Base-by-base conservation (phyloP, 352 stramenopile genomes). In the Pythium vanterpoolii region DNA sequence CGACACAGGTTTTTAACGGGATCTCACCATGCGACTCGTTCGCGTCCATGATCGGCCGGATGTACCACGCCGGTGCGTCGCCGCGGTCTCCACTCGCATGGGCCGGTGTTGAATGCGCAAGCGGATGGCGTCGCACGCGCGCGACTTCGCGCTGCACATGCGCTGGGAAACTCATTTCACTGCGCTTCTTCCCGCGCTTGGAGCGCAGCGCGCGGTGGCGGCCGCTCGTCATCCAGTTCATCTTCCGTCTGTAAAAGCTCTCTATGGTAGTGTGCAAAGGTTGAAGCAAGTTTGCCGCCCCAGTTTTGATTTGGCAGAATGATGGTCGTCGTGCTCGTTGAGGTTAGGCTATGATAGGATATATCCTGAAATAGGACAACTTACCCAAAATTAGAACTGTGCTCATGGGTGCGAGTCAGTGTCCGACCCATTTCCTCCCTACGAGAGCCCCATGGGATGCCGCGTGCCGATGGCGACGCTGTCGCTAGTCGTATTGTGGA, bases 201-300 rank as follows among this genome's bases (percentile, higher is more conserved):
- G 74, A 76, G 44, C 78, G 72, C 54, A 86, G 52, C 49, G 78
- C 76, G 18, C 76, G 78, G 60, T 88, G 76, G 30, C 57, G 53
- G n/a, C 72, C 71, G 43, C 76, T 84, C 43, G 78, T 85, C 78
- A 85, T 88, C 78, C 78, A 88, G 64, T 88, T 88, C 78, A 88
- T 88, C 2, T 10, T 30, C 14, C 5, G 1, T 7, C 1, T 24
- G 14, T 16, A 16, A 21, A 6, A 5, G 38, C 31, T 36, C 11
- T 11, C 31, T 31, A 9, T 44, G 21, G 8, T 9, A 49, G 23
- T 3, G 4, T 31, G 27, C 16, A 2, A 21, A 28, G 46, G 45
- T 54, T 54, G 46, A 54, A 54, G 46, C 43, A 11, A 33, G 24
- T 49, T 49, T 33, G 5, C 45, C 45, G 27, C 27, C 13, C 45